phyloP scores from a whole-genome alignment of 2,329 filamentous ascomycete genomes.

The Myriosclerotinia duriaeana region DNA sequence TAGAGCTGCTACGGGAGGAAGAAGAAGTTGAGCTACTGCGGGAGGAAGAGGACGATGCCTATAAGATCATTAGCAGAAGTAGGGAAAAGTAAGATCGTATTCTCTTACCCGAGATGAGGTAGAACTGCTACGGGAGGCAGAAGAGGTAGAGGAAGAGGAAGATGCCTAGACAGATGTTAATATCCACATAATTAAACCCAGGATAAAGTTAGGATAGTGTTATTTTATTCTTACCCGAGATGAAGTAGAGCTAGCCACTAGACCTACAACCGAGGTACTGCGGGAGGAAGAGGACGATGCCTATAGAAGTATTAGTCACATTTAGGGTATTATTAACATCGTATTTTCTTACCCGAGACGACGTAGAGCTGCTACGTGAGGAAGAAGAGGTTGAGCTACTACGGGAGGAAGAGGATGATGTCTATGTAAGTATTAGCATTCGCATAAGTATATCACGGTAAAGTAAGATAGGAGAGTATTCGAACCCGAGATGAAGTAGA shows the following conservation, averaged over 20 bases:
- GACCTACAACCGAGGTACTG: not conserved
- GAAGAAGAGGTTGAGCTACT: not conserved
- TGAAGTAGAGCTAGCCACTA: not conserved
- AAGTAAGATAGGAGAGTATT: not conserved
- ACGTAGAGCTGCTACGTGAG: not conserved
- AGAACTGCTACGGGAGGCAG: not conserved
- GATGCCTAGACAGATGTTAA: too few relatives aligned
- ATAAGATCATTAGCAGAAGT: too few relatives aligned
- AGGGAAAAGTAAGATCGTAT: too few relatives aligned
- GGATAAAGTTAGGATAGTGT: too few relatives aligned
- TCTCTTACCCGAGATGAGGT: not conserved
- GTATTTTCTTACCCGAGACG: not conserved
- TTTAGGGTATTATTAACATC: not conserved
- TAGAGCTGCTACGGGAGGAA: not conserved
- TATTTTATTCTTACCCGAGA: too few relatives aligned
- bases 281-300: not conserved
- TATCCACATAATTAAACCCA: too few relatives aligned
- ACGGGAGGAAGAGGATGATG: not conserved
- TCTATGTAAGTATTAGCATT: not conserved
- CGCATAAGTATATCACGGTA: too few relatives aligned
- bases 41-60: not conserved
- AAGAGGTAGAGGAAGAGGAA: too few relatives aligned
- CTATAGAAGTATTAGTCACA: not conserved
- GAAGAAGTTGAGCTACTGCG: not conserved
- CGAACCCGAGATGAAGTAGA: not conserved